A percentile compares a stretch with the other conserved stretches of the same genome.
Evolutionary conservation across 2,329 filamentous ascomycete species (phyloP).

Genomic region (Orbilia oligospora): DNA sequence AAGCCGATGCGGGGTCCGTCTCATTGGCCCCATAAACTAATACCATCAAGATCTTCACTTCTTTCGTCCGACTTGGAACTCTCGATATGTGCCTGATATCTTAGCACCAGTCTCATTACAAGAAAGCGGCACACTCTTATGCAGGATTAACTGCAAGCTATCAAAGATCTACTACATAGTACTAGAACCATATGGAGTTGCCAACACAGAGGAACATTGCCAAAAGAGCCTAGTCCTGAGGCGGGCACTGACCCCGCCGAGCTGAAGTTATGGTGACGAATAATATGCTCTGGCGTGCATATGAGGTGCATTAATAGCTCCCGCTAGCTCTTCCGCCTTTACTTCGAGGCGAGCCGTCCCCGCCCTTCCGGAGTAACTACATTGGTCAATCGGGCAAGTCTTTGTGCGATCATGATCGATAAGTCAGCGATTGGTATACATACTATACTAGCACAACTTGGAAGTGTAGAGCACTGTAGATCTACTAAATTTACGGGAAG

Average conservation of each 20-base stretch:
- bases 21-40: neutral
- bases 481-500: too few relatives aligned
- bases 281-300: neutral
- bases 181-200: too few relatives aligned
- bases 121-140: too few relatives aligned
- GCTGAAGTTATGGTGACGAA: neutral
- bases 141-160: too few relatives aligned
- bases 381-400: neutral
- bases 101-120: too few relatives aligned
- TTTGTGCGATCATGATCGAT: neutral
- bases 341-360: neutral
- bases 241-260: neutral
- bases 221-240: neutral
- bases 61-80: too few relatives aligned
- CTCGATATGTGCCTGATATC: too few relatives aligned
- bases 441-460: neutral
- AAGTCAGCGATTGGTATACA: neutral
- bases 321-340: neutral
- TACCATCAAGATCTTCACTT: neutral
- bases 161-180: too few relatives aligned
- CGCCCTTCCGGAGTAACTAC: neutral
- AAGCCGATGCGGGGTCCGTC: neutral
- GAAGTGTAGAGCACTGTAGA: neutral
- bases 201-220: too few relatives aligned
- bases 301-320: neutral